Base-by-base conservation (phyloP, 805 yeast species). In the Danielozyma ontarioensis region DNA sequence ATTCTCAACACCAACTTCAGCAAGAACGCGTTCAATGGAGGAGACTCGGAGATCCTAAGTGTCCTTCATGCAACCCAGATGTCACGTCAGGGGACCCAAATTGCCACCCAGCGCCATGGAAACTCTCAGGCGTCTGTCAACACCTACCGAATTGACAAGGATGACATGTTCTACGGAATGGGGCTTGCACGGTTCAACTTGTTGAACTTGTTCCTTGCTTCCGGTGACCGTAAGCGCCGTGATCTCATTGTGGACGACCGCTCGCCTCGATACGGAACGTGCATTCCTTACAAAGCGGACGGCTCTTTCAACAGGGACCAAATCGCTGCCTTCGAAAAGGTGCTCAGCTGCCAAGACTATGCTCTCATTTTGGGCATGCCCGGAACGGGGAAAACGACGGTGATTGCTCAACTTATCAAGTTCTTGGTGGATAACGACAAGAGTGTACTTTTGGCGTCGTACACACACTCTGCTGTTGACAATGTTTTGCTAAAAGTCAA, bases 401-500 rank as follows among this genome's bases (percentile, higher is more conserved):
- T 89, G 0, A 88, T 93, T 34, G 83, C 94, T 0, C 78, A 80
- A 29, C 48, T 93, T 13, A 80, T 89, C 27, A 68, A 72, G 36
- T 62, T 73, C 26, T 53, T 93, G 18, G 81, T 80, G 3, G 57
- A 60, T 1, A 68, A 70, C 29, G 78, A 76, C 1, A 83, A 83
- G 50, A 68, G 83, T 1, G 81, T 93, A 1, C 62, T 93, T 16
- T 58, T 93, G 30, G 76, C 96, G 0, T 83, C 96, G 0, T 88
- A 85, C 50, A 93, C 98, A 0, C 94, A 93, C 53, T 84, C 97
- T 0, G 97, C 98, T 0, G 97, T 93, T 4, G 98, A 93, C 53
- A 93, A 93, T 46, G 86, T 93, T 32, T 59, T 90, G 33, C 58
- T 85, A 27, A 93, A 93, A 53, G 56, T 93, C n/a, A 53, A 48